A percentile compares a stretch with the other conserved stretches of the same genome.
phyloP scores from a whole-genome alignment of 208 protist species.

The Crithidia bombi region DNA sequence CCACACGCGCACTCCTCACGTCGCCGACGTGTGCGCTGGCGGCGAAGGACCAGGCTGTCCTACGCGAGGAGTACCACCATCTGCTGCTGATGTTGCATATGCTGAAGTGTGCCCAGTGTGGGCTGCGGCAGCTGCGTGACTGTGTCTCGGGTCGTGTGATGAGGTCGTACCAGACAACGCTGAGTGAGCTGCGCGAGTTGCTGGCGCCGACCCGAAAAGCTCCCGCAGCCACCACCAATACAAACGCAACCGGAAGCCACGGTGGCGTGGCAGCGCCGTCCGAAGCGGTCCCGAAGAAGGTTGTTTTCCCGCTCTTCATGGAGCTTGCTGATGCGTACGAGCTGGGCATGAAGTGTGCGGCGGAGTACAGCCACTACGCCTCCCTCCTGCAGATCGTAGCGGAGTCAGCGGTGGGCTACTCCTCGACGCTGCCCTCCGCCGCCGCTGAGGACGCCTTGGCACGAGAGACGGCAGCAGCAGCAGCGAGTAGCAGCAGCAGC shows the following conservation, averaged over 20 bases:
- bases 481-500: neutral
- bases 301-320: slow-evolving; percentile 77
- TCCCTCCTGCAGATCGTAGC: slow-evolving; percentile 56
- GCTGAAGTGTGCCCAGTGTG: slow-evolving; percentile 50
- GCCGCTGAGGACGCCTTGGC: slow-evolving; percentile 53
- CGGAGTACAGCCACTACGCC: slow-evolving; percentile 56
- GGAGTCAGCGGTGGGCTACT: slow-evolving; percentile 45
- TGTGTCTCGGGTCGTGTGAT: slow-evolving; percentile 45
- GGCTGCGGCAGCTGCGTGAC: slow-evolving; percentile 37
- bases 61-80: slow-evolving; percentile 84
- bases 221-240: neutral
- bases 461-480: slow-evolving; percentile 5
- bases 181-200: slow-evolving; percentile 51
- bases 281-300: slow-evolving; percentile 50
- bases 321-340: slow-evolving; percentile 77
- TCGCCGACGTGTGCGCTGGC: slow-evolving; percentile 56
- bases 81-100: slow-evolving; percentile 57
- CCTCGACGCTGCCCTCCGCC: slow-evolving; percentile 43
- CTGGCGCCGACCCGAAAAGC: slow-evolving; percentile 24
- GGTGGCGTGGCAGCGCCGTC: slow-evolving; percentile 6
- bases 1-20: slow-evolving; percentile 54
- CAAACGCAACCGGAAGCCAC: slow-evolving; percentile 12
- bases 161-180: slow-evolving; percentile 45
- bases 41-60: slow-evolving; percentile 11
- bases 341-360: slow-evolving; percentile 38